Conservation (phyloP, 495 filamentous ascomycete genomes). For the Xylaria venustula region DNA sequence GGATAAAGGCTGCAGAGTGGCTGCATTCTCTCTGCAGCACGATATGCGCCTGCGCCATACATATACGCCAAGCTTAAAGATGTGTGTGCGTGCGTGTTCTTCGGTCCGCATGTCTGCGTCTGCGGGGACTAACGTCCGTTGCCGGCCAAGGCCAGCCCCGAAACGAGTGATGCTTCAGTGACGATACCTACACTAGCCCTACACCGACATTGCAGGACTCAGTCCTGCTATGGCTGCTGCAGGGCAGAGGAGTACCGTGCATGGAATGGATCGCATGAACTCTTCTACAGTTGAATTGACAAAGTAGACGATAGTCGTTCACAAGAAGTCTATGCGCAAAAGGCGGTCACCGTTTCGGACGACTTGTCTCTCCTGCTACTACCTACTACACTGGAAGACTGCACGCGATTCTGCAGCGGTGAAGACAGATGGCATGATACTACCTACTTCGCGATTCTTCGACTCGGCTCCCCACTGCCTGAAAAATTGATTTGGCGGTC, state of each 20-base stretch:
- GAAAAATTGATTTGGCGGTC: background rate
- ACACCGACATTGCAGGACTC: conserved; percentile 20
- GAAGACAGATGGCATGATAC: background rate
- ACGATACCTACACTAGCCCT: conserved; percentile 2
- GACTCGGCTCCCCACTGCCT: background rate
- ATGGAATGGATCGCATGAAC: conserved; percentile 13
- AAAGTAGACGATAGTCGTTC: background rate
- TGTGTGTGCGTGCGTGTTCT: background rate
- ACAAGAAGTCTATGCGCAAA: background rate
- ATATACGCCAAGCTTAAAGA: background rate
- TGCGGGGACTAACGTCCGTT: conserved; percentile 3
- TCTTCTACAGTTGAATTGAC: background rate
- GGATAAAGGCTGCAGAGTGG: background rate
- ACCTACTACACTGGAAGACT: background rate
- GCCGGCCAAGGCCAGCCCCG: background rate
- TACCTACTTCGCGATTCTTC: background rate
- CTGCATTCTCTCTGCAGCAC: background rate
- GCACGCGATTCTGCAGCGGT: conserved; percentile 7
- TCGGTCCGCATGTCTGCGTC: background rate
- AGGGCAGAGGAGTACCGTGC: conserved; percentile 10
- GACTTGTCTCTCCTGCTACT: background rate
- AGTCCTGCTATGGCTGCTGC: background rate
- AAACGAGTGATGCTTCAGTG: background rate
- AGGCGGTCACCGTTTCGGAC: conserved; percentile 9
- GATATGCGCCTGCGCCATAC: background rate